These are phyloP conservation scores for Martensiomyces pterosporus DNA, from an alignment of 192 early-diverging fungal genomes.

Conservation along the genomic window DNA sequence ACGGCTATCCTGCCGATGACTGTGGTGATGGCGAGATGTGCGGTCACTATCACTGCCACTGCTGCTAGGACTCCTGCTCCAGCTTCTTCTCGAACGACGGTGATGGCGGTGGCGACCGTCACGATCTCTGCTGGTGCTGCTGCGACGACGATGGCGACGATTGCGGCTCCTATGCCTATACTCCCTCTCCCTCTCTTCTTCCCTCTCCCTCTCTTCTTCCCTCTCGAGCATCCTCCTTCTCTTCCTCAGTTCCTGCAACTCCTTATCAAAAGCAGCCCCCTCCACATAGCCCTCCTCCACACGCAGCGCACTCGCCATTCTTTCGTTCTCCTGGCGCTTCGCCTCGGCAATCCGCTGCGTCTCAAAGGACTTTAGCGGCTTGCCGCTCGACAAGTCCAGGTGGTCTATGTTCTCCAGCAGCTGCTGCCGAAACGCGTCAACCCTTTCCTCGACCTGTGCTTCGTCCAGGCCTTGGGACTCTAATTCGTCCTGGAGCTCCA, in stretches of 20 bases:
- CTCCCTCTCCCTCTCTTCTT: constrained; percentile 4
- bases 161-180: not conserved
- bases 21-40: too few species aligned
- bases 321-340: constrained; percentile 64
- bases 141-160: constrained; percentile 2
- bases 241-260: constrained; percentile 58
- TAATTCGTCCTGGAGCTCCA: constrained; percentile 73
- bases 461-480: constrained; percentile 69
- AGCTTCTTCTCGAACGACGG: constrained; percentile 1
- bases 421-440: constrained; percentile 56
- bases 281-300: constrained; percentile 64
- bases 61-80: constrained; percentile 1
- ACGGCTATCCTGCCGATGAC: too few species aligned
- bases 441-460: constrained; percentile 62
- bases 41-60: constrained; percentile 6
- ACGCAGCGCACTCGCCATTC: constrained; percentile 63
- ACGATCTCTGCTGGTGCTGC: not conserved
- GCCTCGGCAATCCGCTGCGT: constrained; percentile 68
- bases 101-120: not conserved
- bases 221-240: constrained; percentile 22
- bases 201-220: constrained; percentile 10
- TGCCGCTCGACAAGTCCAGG: constrained; percentile 8
- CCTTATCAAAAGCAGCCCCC: constrained; percentile 67
- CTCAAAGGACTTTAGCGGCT: constrained; percentile 54
- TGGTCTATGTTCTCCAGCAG: constrained; percentile 55